Base-by-base conservation (phyloP, 306 rosid genomes). In the Myrica gale region DNA sequence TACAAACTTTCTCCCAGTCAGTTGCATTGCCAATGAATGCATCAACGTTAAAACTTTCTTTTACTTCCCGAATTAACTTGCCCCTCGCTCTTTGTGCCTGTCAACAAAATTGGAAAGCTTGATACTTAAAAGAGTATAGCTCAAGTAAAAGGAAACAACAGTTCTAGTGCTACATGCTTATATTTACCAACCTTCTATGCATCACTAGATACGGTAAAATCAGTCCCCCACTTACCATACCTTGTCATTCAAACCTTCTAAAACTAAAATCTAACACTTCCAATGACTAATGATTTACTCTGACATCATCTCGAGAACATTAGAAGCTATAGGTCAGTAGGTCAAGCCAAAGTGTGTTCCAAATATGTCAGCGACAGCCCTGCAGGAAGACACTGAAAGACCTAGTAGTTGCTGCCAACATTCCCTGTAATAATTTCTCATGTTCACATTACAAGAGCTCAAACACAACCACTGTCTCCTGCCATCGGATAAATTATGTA, bases 11-110 rank as follows among this genome's bases (percentile, higher is more conserved):
- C 81, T 93, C 98, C 98, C 95, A 90, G 20, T 90, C 90, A 7
- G 92, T 78, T 68, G 92, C 97, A 80, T 85, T 81, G 72, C 95
- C 93, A 71, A 90, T 85, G 75, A 90, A 80, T 19, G 97, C 97
- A 74, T 93, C 93, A 7, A 90, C 83, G 0, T 76, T 79, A 63
- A 93, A 89, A 21, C 81, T 81, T 42, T 90, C 89, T 80, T 66
- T 79, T 55, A 89, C 84, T 84, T 89, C 95, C 48, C 20, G 81
- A 43, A 85, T 89, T 67, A 93, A 78, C 79, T 80, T 85, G 56
- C 93, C 91, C 78, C 89, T 67, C 16, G 88, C 91, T 84, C 98
- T 84, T 57, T 88, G 95, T 65, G 93, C 90, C 95, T 89, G 89
- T 51, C 68, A 57, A 69, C 66, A 78, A 50, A 0, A 8, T 45